Percentiles rank a stretch among this genome's conserved stretches.
Evolutionary conservation across 495 filamentous ascomycete genomes (phyloP).

Genomic region (Jackrogersella minutella): DNA sequence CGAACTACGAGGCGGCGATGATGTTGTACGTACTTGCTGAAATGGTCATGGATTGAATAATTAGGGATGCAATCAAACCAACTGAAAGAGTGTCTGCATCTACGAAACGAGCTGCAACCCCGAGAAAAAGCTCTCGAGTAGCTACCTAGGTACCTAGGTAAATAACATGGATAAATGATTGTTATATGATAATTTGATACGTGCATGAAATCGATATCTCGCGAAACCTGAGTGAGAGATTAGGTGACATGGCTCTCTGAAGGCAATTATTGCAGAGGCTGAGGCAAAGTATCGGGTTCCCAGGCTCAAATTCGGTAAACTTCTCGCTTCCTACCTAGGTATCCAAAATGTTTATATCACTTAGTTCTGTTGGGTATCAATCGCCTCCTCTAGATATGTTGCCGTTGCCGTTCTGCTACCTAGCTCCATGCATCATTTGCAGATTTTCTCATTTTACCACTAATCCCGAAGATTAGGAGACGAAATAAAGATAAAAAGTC

Average conservation of each 20-base stretch:
- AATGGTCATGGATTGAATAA: neutral
- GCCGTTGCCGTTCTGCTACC: neutral
- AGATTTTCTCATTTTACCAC: neutral
- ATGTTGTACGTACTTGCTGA: conserved; percentile 5
- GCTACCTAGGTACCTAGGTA: neutral
- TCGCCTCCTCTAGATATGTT: neutral
- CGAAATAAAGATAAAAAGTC: neutral
- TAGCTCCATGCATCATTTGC: neutral
- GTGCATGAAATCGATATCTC: too few species aligned
- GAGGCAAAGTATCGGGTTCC: neutral
- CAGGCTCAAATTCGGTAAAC: neutral
- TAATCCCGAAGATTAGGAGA: neutral
- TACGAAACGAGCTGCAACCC: neutral
- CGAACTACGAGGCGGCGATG: conserved; percentile 28
- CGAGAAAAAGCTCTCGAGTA: neutral
- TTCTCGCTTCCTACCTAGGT: neutral
- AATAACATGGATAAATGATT: neutral
- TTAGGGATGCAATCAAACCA: neutral
- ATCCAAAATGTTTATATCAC: neutral
- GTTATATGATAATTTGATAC: too few species aligned
- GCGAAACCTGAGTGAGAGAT: too few species aligned
- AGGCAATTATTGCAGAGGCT: neutral
- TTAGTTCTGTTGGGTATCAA: conserved; percentile 17
- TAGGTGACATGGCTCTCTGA: too few species aligned
- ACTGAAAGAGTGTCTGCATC: neutral